phyloP scores from a whole-genome alignment of 2,329 filamentous ascomycete genomes.

The Aspergillus tubingensis region DNA sequence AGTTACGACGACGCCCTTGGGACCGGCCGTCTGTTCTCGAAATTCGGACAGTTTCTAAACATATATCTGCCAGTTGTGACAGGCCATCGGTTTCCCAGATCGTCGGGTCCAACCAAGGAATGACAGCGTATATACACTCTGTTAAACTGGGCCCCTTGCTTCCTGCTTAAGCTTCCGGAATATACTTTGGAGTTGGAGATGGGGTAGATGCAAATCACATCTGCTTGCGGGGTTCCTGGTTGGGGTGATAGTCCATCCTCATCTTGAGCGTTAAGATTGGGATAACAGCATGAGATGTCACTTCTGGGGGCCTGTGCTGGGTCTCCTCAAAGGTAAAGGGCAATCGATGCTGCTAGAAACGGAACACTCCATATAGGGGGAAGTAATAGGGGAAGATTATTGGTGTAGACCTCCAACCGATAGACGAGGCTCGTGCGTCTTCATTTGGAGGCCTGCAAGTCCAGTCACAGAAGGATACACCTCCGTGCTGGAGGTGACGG shows the following conservation, averaged over 20 bases:
- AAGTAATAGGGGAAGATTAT: neutral
- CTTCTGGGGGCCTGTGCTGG: neutral
- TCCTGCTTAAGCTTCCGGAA: neutral
- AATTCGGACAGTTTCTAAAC: slow-evolving; percentile 1
- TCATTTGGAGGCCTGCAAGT: neutral
- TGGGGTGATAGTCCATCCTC: neutral
- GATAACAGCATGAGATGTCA: neutral
- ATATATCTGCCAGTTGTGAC: neutral
- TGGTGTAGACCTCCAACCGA: neutral
- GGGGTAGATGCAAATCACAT: neutral
- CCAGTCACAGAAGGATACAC: neutral
- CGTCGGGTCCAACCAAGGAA: slow-evolving; percentile 2
- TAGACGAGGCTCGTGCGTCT: neutral
- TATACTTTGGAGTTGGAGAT: neutral
- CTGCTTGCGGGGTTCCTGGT: neutral
- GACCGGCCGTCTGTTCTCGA: neutral
- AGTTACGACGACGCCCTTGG: too few species aligned
- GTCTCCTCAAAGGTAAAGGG: neutral
- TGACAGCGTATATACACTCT: slow-evolving; percentile 1
- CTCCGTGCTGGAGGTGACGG: too few species aligned
- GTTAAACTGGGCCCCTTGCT: neutral
- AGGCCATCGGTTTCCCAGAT: neutral
- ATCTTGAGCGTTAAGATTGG: neutral
- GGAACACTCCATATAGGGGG: neutral
- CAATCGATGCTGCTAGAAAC: too few species aligned